Base-by-base conservation (phyloP, 306 rosid genomes). In the Medicago lupulina region DNA sequence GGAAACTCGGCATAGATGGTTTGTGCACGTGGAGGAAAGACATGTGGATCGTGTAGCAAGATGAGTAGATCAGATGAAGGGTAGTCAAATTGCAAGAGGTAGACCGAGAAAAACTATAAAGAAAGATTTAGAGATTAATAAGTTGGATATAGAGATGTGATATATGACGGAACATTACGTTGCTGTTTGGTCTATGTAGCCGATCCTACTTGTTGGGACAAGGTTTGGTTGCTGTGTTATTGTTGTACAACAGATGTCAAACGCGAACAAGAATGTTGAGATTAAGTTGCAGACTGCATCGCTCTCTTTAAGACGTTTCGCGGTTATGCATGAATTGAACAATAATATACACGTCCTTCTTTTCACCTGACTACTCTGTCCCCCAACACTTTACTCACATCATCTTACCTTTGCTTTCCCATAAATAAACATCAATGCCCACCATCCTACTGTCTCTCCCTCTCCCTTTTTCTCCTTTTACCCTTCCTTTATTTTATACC, bases 351-450 rank as follows among this genome's bases (percentile, higher is more conserved):
- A 80, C 81, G 61, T 71, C 61, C 80, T 63, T 70, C 76, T 16
- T 71, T 80, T 46, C 36, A n/a, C 50, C 87, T 58, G 77, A 80
- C 79, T 82, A 77, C 79, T 82, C 70, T 77, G 86, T 68, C 86
- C 34, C 80, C 76, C 55, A 58, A 40, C 85, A 36, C 81, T 66
- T 80, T 77, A 74, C 84, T 70, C 79, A 57, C 77, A 66, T 79
- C 75, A 61, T 79, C 87, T 69, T 44, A 77, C 81, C 83, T 86
- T 80, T 68, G 85, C 83, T 86, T 88, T 84, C 75, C 85, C 90
- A 86, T 84, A 80, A 86, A 84, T 86, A 84, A 81, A 76, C 90
- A 82, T 82, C 86, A 70, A 70, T 79, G 62, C 86, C 81, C 87
- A 77, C 80, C 79, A 64, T 73, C 86, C 76, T 80, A 61, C 57